Evolutionary conservation across 1,284 basidiomycete species (phyloP).

Genomic region (Somion occarium): DNA sequence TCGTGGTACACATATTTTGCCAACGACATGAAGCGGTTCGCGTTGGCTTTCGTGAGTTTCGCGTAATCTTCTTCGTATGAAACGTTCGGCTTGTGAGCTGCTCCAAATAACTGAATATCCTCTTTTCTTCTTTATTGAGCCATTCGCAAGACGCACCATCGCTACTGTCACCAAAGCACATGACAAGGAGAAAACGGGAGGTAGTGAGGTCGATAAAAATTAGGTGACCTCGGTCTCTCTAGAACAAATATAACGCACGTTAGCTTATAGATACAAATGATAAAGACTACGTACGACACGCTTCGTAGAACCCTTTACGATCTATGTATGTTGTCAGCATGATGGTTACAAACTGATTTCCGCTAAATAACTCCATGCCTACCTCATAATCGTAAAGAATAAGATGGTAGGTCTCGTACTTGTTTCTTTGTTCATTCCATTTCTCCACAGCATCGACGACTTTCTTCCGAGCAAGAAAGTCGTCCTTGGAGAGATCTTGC

Average conservation of each 20-base stretch:
- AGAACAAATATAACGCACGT: not conserved
- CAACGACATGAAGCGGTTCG: constrained; percentile 28
- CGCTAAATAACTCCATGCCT: too few species aligned
- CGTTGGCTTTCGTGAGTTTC: constrained; percentile 27
- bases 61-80: constrained; percentile 30
- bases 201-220: constrained; percentile 26
- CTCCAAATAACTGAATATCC: constrained; percentile 21
- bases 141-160: constrained; percentile 8
- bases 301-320: constrained; percentile 22
- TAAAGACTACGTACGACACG: constrained; percentile 8
- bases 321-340: constrained; percentile 10
- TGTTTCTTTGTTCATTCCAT: constrained; percentile 11
- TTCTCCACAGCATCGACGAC: constrained; percentile 22
- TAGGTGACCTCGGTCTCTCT: constrained; percentile 31
- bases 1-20: constrained; percentile 16
- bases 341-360: not conserved
- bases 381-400: constrained; percentile 28
- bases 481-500: constrained; percentile 20
- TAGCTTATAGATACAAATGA: not conserved
- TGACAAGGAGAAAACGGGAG: constrained; percentile 25
- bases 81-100: constrained; percentile 4
- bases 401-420: constrained; percentile 18
- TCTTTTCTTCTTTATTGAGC: not conserved
- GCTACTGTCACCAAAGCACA: constrained; percentile 23
- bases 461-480: constrained; percentile 23